Evolutionary conservation across 352 stramenopile genomes (phyloP).

Genomic region (Globisporangium canariense): DNA sequence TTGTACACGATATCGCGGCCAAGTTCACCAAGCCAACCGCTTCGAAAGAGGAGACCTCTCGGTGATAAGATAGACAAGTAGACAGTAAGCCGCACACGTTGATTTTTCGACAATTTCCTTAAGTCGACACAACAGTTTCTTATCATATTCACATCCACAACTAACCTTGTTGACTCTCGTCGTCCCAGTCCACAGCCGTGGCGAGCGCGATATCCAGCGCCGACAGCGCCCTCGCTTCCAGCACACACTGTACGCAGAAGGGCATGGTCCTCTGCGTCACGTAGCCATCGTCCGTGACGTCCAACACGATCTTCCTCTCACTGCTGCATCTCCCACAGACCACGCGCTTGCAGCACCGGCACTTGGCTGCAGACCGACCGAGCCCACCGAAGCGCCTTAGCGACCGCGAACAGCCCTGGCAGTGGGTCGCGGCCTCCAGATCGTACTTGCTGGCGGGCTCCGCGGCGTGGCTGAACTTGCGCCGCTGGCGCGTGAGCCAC

Average conservation of each 20-base stretch:
- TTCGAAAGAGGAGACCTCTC: conserved; percentile 11
- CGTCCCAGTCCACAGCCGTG: background rate
- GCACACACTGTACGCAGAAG: conserved; percentile 11
- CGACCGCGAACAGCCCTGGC: background rate
- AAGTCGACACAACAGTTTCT: background rate
- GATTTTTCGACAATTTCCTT: background rate
- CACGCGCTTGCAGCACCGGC: conserved; percentile 18
- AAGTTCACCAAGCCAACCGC: conserved; percentile 16
- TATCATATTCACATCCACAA: background rate
- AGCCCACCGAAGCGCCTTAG: conserved; percentile 10
- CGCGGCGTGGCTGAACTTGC: conserved; percentile 33
- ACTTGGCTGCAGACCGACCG: conserved; percentile 13
- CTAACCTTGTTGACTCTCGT: background rate
- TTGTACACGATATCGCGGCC: conserved; percentile 54
- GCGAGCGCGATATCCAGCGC: conserved; percentile 3
- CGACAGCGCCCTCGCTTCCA: conserved; percentile 7
- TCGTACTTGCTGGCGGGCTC: conserved; percentile 23
- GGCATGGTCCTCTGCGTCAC: conserved; percentile 8
- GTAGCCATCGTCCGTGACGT: conserved; percentile 17
- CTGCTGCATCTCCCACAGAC: conserved; percentile 25
- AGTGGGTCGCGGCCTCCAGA: conserved; percentile 5
- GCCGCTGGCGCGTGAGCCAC: conserved; percentile 23
- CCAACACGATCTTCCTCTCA: conserved; percentile 21
- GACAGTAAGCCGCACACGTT: background rate
- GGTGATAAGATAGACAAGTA: background rate